A percentile compares a stretch with the other conserved stretches of the same genome.
These are phyloP conservation scores for Loxodes magnus DNA, from an alignment of 73 alveolate species.

Conservation along the genomic window DNA sequence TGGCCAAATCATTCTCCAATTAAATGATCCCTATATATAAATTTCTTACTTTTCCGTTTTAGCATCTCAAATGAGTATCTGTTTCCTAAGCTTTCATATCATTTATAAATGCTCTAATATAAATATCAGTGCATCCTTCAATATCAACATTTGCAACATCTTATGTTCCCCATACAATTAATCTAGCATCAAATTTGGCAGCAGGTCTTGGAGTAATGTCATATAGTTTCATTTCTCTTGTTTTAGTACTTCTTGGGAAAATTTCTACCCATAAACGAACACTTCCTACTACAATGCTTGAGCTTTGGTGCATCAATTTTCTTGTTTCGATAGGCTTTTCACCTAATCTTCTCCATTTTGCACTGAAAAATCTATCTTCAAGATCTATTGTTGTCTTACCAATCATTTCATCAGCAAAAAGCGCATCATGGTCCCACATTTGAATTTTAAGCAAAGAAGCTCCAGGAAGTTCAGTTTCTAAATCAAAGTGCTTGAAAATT, in stretches of 20 bases:
- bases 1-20: constrained; percentile 48
- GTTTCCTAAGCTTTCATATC: constrained; percentile 67
- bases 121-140: constrained; percentile 95
- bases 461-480: constrained; percentile 88
- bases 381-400: constrained; percentile 87
- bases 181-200: constrained; percentile 70
- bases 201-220: constrained; percentile 77
- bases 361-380: constrained; percentile 91
- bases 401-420: constrained; percentile 84
- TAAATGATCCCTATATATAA: constrained; percentile 44
- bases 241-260: constrained; percentile 48
- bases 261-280: constrained; percentile 87
- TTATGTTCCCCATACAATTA: constrained; percentile 85
- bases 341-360: constrained; percentile 72
- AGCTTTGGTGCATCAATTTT: constrained; percentile 67
- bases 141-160: constrained; percentile 78
- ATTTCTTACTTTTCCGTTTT: constrained; percentile 76
- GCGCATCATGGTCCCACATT: constrained; percentile 90
- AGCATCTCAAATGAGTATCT: constrained; percentile 90
- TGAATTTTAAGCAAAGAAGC: constrained; percentile 64
- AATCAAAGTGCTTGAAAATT: constrained; percentile 69
- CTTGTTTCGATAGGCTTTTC: constrained; percentile 90
- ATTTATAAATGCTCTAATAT: constrained; percentile 79
- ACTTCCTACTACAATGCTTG: constrained; percentile 72
- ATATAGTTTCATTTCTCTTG: no score